These are phyloP conservation scores for Viola pubescens DNA, from an alignment of 441 rosid species.

Conservation along the genomic window DNA sequence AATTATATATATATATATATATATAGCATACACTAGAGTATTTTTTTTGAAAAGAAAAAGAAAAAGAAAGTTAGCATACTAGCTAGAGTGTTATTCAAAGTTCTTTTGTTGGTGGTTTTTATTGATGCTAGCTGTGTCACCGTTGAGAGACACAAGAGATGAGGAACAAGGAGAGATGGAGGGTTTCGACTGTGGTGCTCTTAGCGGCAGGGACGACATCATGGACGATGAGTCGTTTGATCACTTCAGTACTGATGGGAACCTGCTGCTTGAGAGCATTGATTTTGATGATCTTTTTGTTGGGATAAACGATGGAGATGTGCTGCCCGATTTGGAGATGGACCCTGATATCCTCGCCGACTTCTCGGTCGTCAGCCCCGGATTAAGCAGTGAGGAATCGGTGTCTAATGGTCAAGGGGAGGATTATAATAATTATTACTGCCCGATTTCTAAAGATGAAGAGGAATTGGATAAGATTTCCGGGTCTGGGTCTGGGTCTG, in stretches of 20 bases:
- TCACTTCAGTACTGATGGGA: constrained; percentile 31
- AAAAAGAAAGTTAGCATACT: too few species aligned
- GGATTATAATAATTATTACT: not conserved
- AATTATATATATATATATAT: not conserved
- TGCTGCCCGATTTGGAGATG: constrained; percentile 75
- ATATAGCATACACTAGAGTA: too few species aligned
- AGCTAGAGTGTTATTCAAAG: too few species aligned
- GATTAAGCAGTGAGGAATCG: constrained; percentile 35
- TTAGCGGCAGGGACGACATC: constrained; percentile 7
- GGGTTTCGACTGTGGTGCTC: constrained; percentile 17
- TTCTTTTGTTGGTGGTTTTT: not conserved
- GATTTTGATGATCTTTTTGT: constrained; percentile 67
- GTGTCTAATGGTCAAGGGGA: constrained; percentile 24
- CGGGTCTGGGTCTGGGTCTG: constrained; percentile 7
- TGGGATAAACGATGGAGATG: constrained; percentile 49
- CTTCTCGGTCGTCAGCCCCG: constrained; percentile 33
- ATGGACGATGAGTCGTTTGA: constrained; percentile 38
- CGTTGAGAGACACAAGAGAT: constrained; percentile 32
- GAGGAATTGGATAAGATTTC: constrained; percentile 29
- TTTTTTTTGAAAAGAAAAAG: too few species aligned
- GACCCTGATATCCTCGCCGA: constrained; percentile 64
- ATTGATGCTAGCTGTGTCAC: constrained; percentile 74
- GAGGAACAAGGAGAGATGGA: constrained; percentile 38
- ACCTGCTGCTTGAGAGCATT: constrained; percentile 61
- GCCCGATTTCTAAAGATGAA: constrained; percentile 19